Conservation (phyloP, 2,329 filamentous ascomycete species). For the Colletotrichum sp. region DNA sequence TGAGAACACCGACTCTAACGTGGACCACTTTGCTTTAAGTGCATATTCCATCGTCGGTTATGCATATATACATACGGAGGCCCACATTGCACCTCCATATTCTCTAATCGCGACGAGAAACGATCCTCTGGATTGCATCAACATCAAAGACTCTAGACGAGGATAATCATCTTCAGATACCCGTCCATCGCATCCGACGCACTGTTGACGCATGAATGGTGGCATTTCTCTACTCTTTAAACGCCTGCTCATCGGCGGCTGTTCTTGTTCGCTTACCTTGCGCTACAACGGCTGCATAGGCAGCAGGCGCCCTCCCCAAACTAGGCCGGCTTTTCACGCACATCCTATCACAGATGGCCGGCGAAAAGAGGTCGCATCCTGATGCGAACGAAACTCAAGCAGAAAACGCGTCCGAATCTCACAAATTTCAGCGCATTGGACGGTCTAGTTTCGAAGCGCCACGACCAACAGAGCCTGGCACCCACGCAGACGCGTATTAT, state of each 20-base stretch:
- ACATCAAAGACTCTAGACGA: neutral
- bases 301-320: neutral
- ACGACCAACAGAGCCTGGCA: neutral
- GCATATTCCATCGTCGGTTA: fast-evolving
- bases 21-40: neutral
- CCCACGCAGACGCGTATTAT: slow-evolving; percentile 20
- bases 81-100: neutral
- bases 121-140: neutral
- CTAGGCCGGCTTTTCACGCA: no score
- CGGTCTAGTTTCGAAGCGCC: neutral
- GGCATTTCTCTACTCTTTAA: neutral
- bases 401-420: no score
- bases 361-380: neutral
- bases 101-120: neutral
- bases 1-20: neutral
- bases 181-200: neutral
- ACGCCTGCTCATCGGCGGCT: neutral
- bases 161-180: neutral
- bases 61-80: neutral
- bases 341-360: neutral
- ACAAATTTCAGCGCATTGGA: neutral
- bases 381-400: neutral
- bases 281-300: neutral
- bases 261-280: neutral
- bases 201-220: neutral